These are phyloP conservation scores for Salix dunnii DNA, from an alignment of 345 rosid genomes.

Conservation along the genomic window DNA sequence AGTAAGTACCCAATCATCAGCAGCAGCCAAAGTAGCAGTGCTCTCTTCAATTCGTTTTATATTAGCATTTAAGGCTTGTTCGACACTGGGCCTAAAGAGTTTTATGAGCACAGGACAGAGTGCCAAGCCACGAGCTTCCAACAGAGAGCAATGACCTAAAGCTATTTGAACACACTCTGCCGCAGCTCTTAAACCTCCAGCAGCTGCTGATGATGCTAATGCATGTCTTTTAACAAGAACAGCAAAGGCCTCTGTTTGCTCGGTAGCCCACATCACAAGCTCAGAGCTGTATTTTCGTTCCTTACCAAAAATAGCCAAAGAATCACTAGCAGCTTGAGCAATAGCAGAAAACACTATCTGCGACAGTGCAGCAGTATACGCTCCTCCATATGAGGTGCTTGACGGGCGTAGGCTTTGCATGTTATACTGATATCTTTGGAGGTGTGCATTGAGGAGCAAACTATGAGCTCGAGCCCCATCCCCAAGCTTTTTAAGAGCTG, in stretches of 20 bases:
- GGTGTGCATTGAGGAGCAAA: conserved; percentile 88
- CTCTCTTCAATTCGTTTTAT: conserved; percentile 96
- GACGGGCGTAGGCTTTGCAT: conserved; percentile 97
- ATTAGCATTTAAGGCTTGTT: conserved; percentile 94
- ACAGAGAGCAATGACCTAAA: conserved; percentile 93
- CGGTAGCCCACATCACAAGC: conserved; percentile 97
- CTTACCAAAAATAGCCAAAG: conserved; percentile 72
- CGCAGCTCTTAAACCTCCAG: conserved; percentile 98
- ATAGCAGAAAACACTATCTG: conserved; percentile 96
- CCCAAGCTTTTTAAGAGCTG: conserved; percentile 93
- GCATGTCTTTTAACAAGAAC: conserved; percentile 95
- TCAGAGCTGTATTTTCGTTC: conserved; percentile 91
- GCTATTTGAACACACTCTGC: conserved; percentile 99
- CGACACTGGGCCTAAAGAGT: conserved; percentile 92
- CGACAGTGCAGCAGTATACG: conserved; percentile 97
- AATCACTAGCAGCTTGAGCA: conserved; percentile 92
- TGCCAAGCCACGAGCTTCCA: conserved; percentile 93
- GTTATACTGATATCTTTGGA: conserved; percentile 75
- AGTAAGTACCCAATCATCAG: conserved; percentile 96
- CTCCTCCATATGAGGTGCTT: conserved; percentile 96
- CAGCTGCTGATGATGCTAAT: conserved; percentile 95
- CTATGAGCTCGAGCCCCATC: conserved; percentile 96
- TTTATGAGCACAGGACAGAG: conserved; percentile 85
- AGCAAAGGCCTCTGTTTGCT: conserved; percentile 87
- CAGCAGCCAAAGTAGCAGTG: conserved; percentile 98